phyloP scores from a whole-genome alignment of 352 stramenopile genomes.

The Globisporangium alternatum region DNA sequence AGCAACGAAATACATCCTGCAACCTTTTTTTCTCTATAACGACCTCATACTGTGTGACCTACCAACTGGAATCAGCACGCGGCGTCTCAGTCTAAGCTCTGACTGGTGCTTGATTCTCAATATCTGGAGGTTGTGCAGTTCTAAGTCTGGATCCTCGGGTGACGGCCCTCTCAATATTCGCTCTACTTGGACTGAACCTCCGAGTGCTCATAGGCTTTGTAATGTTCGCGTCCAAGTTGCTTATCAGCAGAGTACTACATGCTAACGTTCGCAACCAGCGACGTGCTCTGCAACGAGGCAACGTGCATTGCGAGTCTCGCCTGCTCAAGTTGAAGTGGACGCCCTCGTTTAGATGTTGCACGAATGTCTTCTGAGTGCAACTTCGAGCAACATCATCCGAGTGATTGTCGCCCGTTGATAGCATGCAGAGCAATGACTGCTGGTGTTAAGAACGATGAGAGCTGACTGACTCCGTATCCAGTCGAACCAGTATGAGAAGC shows the following conservation, averaged over 20 bases:
- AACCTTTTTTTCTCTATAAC: constrained; percentile 4
- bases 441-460: neutral
- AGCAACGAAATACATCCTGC: constrained; percentile 4
- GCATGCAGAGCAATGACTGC: neutral
- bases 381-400: neutral
- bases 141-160: too few species aligned
- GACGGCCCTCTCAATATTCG: too few species aligned
- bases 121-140: too few species aligned
- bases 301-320: too few species aligned
- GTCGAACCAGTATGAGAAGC: neutral
- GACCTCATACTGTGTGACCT: neutral
- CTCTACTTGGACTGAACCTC: too few species aligned
- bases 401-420: too few species aligned
- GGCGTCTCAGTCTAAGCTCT: neutral
- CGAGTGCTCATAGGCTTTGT: too few species aligned
- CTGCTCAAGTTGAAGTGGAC: neutral
- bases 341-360: neutral
- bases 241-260: too few species aligned
- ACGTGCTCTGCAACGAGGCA: too few species aligned
- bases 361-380: neutral
- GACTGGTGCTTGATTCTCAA: neutral
- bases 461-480: neutral
- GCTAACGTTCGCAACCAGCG: too few species aligned
- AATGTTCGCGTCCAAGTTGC: too few species aligned
- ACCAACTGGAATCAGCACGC: neutral